Evolutionary conservation across 805 yeast species (phyloP).

Genomic region (Ogataea minuta): DNA sequence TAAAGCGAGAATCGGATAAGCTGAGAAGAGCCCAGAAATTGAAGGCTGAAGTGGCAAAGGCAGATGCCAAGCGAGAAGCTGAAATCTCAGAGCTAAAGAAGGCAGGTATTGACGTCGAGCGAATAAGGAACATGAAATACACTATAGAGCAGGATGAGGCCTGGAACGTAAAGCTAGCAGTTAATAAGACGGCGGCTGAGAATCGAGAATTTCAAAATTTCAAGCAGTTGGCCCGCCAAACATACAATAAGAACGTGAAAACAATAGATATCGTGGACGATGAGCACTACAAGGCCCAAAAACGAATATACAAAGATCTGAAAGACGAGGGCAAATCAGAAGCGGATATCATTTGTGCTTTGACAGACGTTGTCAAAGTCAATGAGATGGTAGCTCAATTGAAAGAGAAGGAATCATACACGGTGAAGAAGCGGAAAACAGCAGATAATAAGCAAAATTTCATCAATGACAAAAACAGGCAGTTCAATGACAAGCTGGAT

Average conservation of each 20-base stretch:
- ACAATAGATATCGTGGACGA: slow-evolving; percentile 31
- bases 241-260: slow-evolving; percentile 54
- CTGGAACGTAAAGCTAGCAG: slow-evolving; percentile 49
- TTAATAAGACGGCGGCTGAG: slow-evolving; percentile 27
- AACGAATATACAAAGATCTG: slow-evolving; percentile 27
- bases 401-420: slow-evolving; percentile 37
- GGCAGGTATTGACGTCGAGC: slow-evolving; percentile 40
- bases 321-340: slow-evolving; percentile 24
- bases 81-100: slow-evolving; percentile 37
- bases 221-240: slow-evolving; percentile 54
- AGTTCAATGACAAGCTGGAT: slow-evolving; percentile 66
- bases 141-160: slow-evolving; percentile 62
- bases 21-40: slow-evolving; percentile 10
- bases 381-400: slow-evolving; percentile 34
- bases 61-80: slow-evolving; percentile 38
- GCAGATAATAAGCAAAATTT: slow-evolving; percentile 34
- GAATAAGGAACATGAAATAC: slow-evolving; percentile 50
- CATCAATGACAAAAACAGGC: slow-evolving; percentile 70
- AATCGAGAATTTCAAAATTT: slow-evolving; percentile 47
- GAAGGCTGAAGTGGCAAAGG: slow-evolving; percentile 31
- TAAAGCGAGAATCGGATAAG: slow-evolving; percentile 35
- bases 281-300: slow-evolving; percentile 43
- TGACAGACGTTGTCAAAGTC: slow-evolving; percentile 38
- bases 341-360: slow-evolving; percentile 21
- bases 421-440: slow-evolving; percentile 37